Conservation (phyloP, 73 alveolate species). For the Paramecium biaurelia region DNA sequence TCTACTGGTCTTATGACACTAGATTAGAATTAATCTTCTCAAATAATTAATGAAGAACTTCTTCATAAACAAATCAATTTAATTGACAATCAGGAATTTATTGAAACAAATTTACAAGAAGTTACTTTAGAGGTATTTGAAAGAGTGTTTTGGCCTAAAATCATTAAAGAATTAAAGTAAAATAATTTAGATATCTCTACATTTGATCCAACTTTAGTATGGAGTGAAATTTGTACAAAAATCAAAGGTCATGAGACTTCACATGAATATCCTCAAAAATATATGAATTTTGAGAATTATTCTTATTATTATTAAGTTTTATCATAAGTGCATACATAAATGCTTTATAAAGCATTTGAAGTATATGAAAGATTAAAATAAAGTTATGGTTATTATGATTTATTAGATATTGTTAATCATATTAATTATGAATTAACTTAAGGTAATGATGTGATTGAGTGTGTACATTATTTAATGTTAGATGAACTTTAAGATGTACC, state of each 20-base stretch:
- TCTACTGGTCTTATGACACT: slow-evolving; percentile 54
- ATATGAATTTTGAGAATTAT: slow-evolving; percentile 26
- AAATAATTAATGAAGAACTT: slow-evolving; percentile 49
- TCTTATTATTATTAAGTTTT: slow-evolving; percentile 22
- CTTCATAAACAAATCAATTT: neutral
- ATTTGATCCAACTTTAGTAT: slow-evolving; percentile 66
- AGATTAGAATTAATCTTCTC: neutral
- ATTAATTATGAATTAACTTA: slow-evolving; percentile 49
- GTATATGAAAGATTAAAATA: slow-evolving; percentile 83
- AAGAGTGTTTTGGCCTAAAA: slow-evolving; percentile 47
- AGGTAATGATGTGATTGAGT: slow-evolving; percentile 54
- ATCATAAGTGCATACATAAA: neutral
- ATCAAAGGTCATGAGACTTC: slow-evolving; percentile 79
- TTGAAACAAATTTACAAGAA: slow-evolving; percentile 33
- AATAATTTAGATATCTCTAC: neutral
- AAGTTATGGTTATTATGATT: slow-evolving; percentile 73
- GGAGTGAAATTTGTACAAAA: slow-evolving; percentile 85
- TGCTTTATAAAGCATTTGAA: slow-evolving; percentile 39
- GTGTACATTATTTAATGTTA: slow-evolving; percentile 77
- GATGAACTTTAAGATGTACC: slow-evolving; percentile 92
- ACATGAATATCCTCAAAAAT: slow-evolving; percentile 45
- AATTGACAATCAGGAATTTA: neutral
- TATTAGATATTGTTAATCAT: slow-evolving; percentile 87
- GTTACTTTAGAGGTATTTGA: slow-evolving; percentile 47
- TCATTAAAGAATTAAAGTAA: neutral